These are phyloP conservation scores for Hypoxylon fragiforme DNA, from an alignment of 495 filamentous ascomycete genomes.

Conservation along the genomic window DNA sequence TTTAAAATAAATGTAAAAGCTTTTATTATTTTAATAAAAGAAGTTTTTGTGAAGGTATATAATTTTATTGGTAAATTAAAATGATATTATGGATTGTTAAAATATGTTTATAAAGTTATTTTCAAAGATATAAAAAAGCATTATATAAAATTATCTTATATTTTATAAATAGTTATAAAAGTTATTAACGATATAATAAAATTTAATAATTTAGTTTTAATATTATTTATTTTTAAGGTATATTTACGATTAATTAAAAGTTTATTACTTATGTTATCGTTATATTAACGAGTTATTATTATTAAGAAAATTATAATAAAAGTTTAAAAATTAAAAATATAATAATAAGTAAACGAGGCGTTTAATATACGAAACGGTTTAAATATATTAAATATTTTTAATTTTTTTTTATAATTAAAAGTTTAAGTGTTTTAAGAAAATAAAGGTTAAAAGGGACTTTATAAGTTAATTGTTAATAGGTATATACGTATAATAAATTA, in stretches of 20 bases:
- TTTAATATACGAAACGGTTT: not conserved
- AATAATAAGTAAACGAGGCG: not conserved
- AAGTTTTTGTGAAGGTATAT: not conserved
- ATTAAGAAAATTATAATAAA: not conserved
- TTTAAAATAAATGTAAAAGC: not conserved
- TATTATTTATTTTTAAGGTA: not conserved
- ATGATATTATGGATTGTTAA: no score
- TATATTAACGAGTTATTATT: not conserved
- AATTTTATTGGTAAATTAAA: no score
- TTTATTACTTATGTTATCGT: not conserved
- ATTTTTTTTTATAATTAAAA: no score
- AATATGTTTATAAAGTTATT: no score
- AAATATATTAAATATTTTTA: not conserved
- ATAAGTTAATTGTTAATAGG: no score
- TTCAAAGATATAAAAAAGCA: no score
- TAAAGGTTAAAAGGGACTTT: no score
- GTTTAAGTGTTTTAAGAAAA: no score
- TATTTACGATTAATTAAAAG: not conserved
- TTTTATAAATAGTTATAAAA: not conserved
- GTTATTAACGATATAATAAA: conserved; percentile 1
- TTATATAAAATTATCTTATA: no score
- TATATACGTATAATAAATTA: no score
- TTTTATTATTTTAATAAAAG: not conserved
- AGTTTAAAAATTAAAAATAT: not conserved
- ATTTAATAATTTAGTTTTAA: not conserved